Conservation (phyloP, 2,329 filamentous ascomycete genomes). For the Rhinocladiella similis region DNA sequence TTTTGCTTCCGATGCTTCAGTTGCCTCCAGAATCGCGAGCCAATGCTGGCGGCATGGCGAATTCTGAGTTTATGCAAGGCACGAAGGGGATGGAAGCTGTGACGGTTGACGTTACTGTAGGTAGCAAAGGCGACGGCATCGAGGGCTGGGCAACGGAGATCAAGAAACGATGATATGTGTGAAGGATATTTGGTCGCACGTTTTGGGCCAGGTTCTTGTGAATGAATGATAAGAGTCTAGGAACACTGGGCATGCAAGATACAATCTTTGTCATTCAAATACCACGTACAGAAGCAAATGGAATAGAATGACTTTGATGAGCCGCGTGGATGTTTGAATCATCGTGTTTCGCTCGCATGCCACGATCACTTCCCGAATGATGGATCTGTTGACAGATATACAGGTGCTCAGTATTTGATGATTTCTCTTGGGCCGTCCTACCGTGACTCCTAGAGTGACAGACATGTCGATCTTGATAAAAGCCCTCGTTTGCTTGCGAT, state of each 20-base stretch:
- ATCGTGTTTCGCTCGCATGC: neutral
- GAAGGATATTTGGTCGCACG: neutral
- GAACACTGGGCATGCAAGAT: neutral
- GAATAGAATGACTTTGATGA: neutral
- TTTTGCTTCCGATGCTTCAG: slow-evolving; percentile 88
- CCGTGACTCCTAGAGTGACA: no score
- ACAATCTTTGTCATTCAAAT: neutral
- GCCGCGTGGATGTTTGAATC: neutral
- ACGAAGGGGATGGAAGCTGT: slow-evolving; percentile 85
- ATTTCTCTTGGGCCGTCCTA: no score
- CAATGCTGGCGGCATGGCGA: slow-evolving; percentile 93
- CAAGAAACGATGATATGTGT: slow-evolving; percentile 65
- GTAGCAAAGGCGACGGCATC: slow-evolving; percentile 85
- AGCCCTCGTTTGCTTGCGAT: no score
- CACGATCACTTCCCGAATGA: no score
- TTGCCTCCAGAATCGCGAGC: slow-evolving; percentile 83
- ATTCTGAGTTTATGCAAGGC: slow-evolving; percentile 77
- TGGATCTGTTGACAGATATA: no score
- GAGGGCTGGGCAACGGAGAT: slow-evolving; percentile 91
- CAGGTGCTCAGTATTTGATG: no score
- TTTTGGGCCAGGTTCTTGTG: slow-evolving; percentile 6
- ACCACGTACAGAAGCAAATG: neutral
- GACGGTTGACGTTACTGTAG: slow-evolving; percentile 73
- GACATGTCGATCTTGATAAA: no score
- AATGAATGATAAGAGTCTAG: slow-evolving; percentile 1